Evolutionary conservation across 2,329 filamentous ascomycete genomes (phyloP), one percentile per base, ranked within the genome.

Genomic region (Apiospora koreana): DNA sequence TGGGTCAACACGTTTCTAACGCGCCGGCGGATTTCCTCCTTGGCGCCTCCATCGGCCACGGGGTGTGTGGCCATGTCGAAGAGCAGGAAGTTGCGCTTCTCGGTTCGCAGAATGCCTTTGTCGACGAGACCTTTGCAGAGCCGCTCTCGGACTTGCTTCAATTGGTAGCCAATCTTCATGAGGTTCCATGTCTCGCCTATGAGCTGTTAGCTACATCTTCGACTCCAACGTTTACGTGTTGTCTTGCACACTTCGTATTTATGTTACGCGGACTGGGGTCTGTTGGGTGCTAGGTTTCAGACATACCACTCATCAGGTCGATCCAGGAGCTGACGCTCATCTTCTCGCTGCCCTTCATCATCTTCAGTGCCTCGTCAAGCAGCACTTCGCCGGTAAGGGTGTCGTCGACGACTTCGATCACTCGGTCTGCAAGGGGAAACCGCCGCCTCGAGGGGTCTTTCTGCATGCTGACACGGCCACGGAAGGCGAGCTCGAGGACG

Each of bases 321-420:
- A 99, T 98, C 96, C 96, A 99, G 64, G 94, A 94, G 86, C 94
- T 96, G 75, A 99, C 96, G 83, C 96, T 98, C 96, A 99, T 98
- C 88, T 97, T 98, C 86, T 99, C 96, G 83, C 94, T 98, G 76
- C 93, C 92, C 88, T 99, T 99, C 95, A 99, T 99, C 95, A 99
- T 97, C 87, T 99, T 99, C 79, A 99, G 86, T 71, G 96, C 94
- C 86, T 99, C 96, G 83, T 99, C 96, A 79, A 99, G 89, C 77
- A 99, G 88, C 74, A 98, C 96, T 85, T 99, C 96, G 76, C 96
- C 96, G 7, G 96, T 99, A 79, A 98, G 87, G 71, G 94, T 95
- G 80, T 98, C 95, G 82, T 99, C 96, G 79, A 98, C 91, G 74
- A 99, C 96, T 84, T 99, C 96, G 82, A 99, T 98, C 76, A 96